Evolutionary conservation across 2,329 filamentous ascomycete genomes (phyloP).

Genomic region (Tolypocladium pustulatum): DNA sequence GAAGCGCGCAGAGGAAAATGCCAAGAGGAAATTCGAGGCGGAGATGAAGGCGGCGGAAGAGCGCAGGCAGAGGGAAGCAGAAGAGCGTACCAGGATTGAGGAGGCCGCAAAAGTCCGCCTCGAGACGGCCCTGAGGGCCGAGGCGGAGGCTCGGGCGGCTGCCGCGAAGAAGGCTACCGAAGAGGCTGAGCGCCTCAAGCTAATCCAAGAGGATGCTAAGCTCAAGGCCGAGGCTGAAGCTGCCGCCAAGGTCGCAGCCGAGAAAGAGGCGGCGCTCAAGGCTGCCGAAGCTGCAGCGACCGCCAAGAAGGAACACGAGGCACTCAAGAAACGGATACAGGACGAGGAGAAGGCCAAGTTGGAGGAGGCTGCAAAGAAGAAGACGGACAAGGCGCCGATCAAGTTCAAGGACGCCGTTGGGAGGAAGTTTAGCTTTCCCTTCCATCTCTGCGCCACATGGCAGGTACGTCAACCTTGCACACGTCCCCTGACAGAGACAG

Average conservation of each 20-base stretch:
- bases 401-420: conserved; percentile 88
- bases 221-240: conserved; percentile 27
- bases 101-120: conserved; percentile 31
- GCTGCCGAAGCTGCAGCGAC: conserved; percentile 29
- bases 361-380: conserved; percentile 36
- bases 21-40: conserved; percentile 26
- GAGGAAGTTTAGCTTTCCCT: conserved; percentile 87
- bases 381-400: conserved; percentile 61
- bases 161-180: conserved; percentile 31
- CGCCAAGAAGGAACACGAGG: conserved; percentile 48
- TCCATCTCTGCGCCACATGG: conserved; percentile 76
- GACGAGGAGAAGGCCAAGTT: conserved; percentile 42
- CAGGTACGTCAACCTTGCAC: conserved; percentile 41
- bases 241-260: conserved; percentile 27
- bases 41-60: conserved; percentile 33
- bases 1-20: conserved; percentile 24
- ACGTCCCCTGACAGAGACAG: background rate
- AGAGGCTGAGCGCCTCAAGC: conserved; percentile 28
- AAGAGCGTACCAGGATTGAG: conserved; percentile 32
- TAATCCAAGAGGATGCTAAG: conserved; percentile 27
- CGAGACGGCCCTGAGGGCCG: conserved; percentile 30
- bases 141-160: conserved; percentile 29
- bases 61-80: conserved; percentile 26
- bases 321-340: conserved; percentile 47
- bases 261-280: conserved; percentile 28